Evolutionary conservation across 345 rosid genomes (phyloP).

Genomic region (Populus alba): DNA sequence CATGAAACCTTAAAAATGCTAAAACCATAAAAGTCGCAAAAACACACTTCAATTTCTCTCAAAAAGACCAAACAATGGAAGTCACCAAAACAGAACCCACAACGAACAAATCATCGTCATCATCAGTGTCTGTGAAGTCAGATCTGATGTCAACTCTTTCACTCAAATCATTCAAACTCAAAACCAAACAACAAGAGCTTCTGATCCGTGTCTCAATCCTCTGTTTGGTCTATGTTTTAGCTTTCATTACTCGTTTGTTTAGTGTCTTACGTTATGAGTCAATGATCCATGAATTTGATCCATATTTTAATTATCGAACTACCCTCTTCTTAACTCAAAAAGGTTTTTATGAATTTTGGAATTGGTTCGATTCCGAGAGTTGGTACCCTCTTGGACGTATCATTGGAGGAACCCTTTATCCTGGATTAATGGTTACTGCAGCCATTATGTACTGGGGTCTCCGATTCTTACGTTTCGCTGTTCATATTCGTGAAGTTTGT

Average conservation of each 20-base stretch:
- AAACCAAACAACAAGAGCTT: conserved; percentile 92
- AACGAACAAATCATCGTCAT: not conserved
- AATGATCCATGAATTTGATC: conserved; percentile 98
- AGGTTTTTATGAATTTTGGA: conserved; percentile 97
- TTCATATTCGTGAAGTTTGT: conserved; percentile 96
- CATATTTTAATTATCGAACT: conserved; percentile 91
- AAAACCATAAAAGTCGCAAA: not conserved
- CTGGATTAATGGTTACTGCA: conserved; percentile 92
- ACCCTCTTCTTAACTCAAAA: conserved; percentile 75
- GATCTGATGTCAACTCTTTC: conserved; percentile 50
- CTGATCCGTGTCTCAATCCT: conserved; percentile 83
- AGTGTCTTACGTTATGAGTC: conserved; percentile 95
- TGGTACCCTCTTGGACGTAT: conserved; percentile 99
- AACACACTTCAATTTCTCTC: not conserved
- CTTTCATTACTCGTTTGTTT: conserved; percentile 83
- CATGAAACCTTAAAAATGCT: not conserved
- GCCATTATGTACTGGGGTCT: conserved; percentile 72
- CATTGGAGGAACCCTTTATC: conserved; percentile 92
- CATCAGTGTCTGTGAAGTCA: conserved; percentile 10
- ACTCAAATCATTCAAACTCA: conserved; percentile 54
- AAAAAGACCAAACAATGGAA: not conserved
- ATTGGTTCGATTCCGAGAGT: conserved; percentile 96
- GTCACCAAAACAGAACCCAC: not conserved
- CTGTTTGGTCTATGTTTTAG: conserved; percentile 74
- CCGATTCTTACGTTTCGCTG: conserved; percentile 66